Conservation (phyloP, 805 yeast species). For the Debaryomyces maramus region DNA sequence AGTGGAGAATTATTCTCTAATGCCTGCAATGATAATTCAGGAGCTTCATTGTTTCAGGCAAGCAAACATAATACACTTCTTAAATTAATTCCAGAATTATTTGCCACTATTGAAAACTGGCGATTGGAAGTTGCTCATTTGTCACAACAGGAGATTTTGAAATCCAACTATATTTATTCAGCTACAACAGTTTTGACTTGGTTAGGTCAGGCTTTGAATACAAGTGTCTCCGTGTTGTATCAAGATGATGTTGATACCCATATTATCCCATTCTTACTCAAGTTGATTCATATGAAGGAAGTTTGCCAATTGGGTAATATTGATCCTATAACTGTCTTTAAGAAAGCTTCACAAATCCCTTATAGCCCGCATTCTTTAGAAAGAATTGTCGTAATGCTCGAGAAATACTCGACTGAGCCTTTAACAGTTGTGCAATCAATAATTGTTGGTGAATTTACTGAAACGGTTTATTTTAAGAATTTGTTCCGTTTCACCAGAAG, state of each 20-base stretch:
- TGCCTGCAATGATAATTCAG: constrained; percentile 29
- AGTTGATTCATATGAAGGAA: constrained; percentile 68
- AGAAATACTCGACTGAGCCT: constrained; percentile 30
- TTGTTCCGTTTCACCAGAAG: constrained; percentile 49
- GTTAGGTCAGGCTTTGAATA: constrained; percentile 52
- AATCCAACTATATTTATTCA: constrained; percentile 60
- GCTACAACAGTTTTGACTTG: constrained; percentile 66
- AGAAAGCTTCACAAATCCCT: constrained; percentile 44
- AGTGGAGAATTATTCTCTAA: constrained; percentile 41
- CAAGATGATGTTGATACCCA: constrained; percentile 49
- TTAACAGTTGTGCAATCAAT: constrained; percentile 52
- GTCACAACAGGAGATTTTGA: constrained; percentile 56
- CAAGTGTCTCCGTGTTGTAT: constrained; percentile 54
- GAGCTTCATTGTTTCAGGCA: constrained; percentile 33
- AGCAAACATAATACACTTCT: constrained; percentile 27
- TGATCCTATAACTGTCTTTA: constrained; percentile 50
- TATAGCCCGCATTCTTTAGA: constrained; percentile 22
- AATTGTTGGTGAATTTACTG: constrained; percentile 67
- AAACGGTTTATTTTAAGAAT: constrained; percentile 69
- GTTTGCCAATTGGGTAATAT: constrained; percentile 71
- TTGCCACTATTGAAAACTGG: constrained; percentile 45
- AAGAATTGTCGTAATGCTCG: constrained; percentile 38
- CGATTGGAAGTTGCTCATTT: constrained; percentile 35
- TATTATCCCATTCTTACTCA: constrained; percentile 69
- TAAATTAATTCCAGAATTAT: constrained; percentile 39